phyloP scores from a whole-genome alignment of 1,139 yeast genomes.

The Candida frijolesensis region DNA sequence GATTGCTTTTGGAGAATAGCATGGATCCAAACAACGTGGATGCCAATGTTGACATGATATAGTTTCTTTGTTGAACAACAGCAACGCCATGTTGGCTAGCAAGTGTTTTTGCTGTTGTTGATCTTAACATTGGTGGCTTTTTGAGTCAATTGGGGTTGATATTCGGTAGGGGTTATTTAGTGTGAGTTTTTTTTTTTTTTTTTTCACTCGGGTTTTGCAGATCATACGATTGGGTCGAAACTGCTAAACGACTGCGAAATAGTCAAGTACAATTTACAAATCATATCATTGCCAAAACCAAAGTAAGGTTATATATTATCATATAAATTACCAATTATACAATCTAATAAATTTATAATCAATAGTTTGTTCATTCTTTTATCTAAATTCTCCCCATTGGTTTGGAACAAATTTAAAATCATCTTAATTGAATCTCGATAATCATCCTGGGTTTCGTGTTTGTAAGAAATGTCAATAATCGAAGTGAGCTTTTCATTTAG shows the following conservation, averaged over 20 bases:
- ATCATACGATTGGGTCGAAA: neutral
- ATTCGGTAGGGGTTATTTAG: neutral
- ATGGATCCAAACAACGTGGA: constrained; percentile 26
- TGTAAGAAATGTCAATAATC: neutral
- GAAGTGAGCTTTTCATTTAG: constrained; percentile 1
- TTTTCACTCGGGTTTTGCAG: neutral
- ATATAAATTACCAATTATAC: constrained; percentile 28
- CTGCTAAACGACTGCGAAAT: neutral
- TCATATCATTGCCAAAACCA: neutral
- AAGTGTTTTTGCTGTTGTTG: neutral
- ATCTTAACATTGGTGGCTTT: neutral
- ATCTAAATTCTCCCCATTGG: constrained; percentile 5
- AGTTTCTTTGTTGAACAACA: constrained; percentile 7
- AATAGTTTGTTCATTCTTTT: constrained; percentile 31
- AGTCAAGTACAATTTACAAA: neutral
- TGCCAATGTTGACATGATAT: constrained; percentile 14
- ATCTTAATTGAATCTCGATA: constrained; percentile 2
- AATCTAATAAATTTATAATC: constrained; percentile 33
- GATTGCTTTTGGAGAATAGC: constrained; percentile 51
- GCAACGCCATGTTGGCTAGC: neutral
- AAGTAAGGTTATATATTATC: constrained; percentile 21
- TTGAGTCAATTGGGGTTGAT: neutral
- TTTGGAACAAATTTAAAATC: constrained; percentile 10
- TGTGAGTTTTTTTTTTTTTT: neutral
- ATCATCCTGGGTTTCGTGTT: constrained; percentile 4